A percentile compares a stretch with the other conserved stretches of the same genome.
Evolutionary conservation across 305 asterid genomes (phyloP).

Genomic region (Fraxinus baroniana): DNA sequence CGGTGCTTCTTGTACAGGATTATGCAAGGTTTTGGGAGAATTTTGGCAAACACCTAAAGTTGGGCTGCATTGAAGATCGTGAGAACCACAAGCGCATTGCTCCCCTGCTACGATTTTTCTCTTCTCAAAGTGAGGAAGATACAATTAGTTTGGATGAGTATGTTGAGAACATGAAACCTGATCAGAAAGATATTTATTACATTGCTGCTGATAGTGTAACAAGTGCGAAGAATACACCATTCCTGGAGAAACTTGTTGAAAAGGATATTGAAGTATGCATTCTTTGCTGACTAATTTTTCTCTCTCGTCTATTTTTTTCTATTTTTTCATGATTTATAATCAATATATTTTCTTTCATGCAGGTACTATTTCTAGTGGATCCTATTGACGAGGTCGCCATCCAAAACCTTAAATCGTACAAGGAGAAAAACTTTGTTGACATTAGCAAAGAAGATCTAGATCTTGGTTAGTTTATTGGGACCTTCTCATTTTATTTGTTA

Average conservation of each 20-base stretch:
- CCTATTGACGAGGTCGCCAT: slow-evolving; percentile 94
- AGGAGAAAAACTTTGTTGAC: slow-evolving; percentile 87
- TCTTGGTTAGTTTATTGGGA: slow-evolving; percentile 53
- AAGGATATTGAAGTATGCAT: slow-evolving; percentile 81
- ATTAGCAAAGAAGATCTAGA: slow-evolving; percentile 95
- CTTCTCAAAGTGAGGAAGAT: slow-evolving; percentile 87
- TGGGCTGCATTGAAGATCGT: slow-evolving; percentile 96
- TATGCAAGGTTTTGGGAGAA: slow-evolving; percentile 86
- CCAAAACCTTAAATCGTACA: slow-evolving; percentile 78
- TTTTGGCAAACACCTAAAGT: slow-evolving; percentile 80
- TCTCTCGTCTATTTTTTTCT: neutral
- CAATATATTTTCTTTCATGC: slow-evolving; percentile 18
- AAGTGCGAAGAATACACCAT: slow-evolving; percentile 91
- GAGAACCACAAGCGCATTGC: slow-evolving; percentile 97
- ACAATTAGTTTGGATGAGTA: slow-evolving; percentile 92
- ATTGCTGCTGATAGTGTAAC: slow-evolving; percentile 87
- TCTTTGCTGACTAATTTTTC: slow-evolving; percentile 16
- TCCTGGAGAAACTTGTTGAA: slow-evolving; percentile 86
- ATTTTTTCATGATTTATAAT: neutral
- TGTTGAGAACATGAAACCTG: slow-evolving; percentile 86
- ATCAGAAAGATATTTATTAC: slow-evolving; percentile 82
- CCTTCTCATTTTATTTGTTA: slow-evolving; percentile 7
- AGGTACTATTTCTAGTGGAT: slow-evolving; percentile 93
- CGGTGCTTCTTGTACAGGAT: slow-evolving; percentile 52
- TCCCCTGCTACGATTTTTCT: slow-evolving; percentile 82